A percentile compares a stretch with the other conserved stretches of the same genome.
Conservation (phyloP, 1,139 yeast species). For the Nadsonia starkeyi-henricii region DNA sequence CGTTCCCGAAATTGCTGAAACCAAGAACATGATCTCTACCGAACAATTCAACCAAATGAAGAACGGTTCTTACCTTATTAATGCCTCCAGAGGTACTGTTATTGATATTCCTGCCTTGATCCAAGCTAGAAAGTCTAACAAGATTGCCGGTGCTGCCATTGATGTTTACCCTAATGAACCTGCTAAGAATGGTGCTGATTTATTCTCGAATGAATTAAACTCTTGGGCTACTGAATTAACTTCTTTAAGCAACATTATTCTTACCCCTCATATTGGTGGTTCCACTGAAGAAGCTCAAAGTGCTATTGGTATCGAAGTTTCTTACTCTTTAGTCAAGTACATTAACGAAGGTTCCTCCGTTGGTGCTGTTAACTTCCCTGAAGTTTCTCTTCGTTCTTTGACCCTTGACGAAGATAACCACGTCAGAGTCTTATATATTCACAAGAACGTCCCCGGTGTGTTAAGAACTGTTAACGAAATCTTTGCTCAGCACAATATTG, state of each 20-base stretch:
- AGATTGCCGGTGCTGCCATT: conserved; percentile 93
- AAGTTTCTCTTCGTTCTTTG: conserved; percentile 80
- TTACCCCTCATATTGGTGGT: conserved; percentile 98
- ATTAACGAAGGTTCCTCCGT: conserved; percentile 93
- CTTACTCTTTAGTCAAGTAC: conserved; percentile 71
- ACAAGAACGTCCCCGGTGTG: conserved; percentile 98
- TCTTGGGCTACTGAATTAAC: conserved; percentile 74
- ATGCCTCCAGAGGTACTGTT: conserved; percentile 96
- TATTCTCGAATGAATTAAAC: conserved; percentile 61
- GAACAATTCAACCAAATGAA: conserved; percentile 95
- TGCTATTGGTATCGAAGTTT: conserved; percentile 94
- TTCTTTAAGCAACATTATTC: conserved; percentile 72
- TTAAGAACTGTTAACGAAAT: conserved; percentile 93
- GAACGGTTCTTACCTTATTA: conserved; percentile 85
- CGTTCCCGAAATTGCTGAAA: conserved; percentile 90
- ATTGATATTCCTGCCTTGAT: conserved; percentile 90
- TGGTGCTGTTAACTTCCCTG: conserved; percentile 98
- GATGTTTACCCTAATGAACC: conserved; percentile 98
- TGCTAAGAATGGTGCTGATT: conserved; percentile 83
- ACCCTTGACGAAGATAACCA: conserved; percentile 71
- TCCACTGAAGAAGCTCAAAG: conserved; percentile 98
- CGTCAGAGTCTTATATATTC: conserved; percentile 91
- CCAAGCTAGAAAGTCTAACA: conserved; percentile 83
- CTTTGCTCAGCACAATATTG: conserved; percentile 88
- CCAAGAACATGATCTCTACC: conserved; percentile 76